Conservation (phyloP, 2,329 filamentous ascomycete species). For the Keithomyces neogunnii region DNA sequence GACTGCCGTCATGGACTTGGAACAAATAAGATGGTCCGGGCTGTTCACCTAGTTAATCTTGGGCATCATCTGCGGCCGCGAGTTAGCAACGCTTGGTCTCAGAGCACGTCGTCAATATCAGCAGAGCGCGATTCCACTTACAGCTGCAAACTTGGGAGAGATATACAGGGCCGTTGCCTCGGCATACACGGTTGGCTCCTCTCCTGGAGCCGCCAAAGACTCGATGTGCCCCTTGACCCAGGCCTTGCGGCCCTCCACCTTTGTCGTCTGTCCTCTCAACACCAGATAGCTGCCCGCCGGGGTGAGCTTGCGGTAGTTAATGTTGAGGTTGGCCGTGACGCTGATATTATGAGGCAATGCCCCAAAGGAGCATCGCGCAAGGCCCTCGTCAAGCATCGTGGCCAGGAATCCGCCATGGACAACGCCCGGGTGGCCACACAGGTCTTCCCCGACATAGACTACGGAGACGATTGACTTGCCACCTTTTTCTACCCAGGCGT, state of each 20-base stretch:
- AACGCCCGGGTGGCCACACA: constrained; percentile 86
- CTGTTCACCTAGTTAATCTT: constrained; percentile 5
- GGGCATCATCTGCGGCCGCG: constrained; percentile 12
- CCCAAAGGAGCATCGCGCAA: constrained; percentile 81
- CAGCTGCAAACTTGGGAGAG: constrained; percentile 74
- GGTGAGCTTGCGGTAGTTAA: constrained; percentile 76
- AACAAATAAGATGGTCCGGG: background rate
- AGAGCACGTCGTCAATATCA: background rate
- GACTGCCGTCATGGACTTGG: no score
- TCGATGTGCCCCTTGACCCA: constrained; percentile 88
- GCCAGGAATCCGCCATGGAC: constrained; percentile 86
- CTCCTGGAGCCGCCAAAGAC: constrained; percentile 55
- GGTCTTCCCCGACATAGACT: constrained; percentile 65
- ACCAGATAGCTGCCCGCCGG: constrained; percentile 70
- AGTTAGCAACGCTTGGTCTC: background rate
- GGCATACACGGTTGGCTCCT: constrained; percentile 59
- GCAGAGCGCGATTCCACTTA: constrained; percentile 37
- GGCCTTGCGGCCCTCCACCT: constrained; percentile 86
- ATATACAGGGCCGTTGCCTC: constrained; percentile 84
- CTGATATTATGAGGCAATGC: constrained; percentile 79
- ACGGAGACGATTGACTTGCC: constrained; percentile 65
- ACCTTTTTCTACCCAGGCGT: constrained; percentile 63
- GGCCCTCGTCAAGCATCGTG: constrained; percentile 85
- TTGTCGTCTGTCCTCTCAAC: constrained; percentile 68
- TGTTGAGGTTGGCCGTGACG: constrained; percentile 76